Evolutionary conservation across 768 basidiomycete species (phyloP), one percentile per base, ranked within the genome.

Genomic region (Pisolithus marmoratus): DNA sequence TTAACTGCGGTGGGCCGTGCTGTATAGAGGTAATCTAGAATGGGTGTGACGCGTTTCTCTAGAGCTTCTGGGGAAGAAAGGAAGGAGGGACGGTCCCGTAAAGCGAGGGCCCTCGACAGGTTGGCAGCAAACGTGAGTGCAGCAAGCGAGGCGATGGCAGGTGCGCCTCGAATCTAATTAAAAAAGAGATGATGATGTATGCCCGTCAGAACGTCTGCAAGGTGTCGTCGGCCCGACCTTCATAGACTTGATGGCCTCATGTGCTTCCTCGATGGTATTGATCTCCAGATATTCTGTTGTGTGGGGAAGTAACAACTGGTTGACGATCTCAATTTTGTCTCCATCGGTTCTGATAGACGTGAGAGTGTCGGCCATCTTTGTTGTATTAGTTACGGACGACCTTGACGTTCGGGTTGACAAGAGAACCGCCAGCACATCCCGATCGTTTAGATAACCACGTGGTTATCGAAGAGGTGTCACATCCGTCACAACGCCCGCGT

Each of bases 1-100:
- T 98, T 98, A 59, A 98, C 94, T 6, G 94, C 94, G 0, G 94
- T 98, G 15, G 95, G 94, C n/a, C 94, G 81, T 2, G 94, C 87
- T 2, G 85, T 90, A 66, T 80, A 84, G 12, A 98, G 79, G 67
- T 81, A 86, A 38, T 83, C 78, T 43, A 94, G 76, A 40, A 82
- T 74, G 0, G 77, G 74, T 38, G 73, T 62, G 55, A 94, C 66
- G 65, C 89, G 73, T 0, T 66, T 66, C 47, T 74, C 70, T 27
- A 96, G 72, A 2, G 73, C 66, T 2, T 70, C 66, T 0, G 79
- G 67, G 0, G 85, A 81, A 3, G 73, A 60, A 19, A 90, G 70
- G 62, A 78, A 87, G 5, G 74, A 74, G 0, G 84, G 84, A 2
- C 58, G 51, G 0, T 80, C 74, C 2, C 72, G 65, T 11, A 71